Percentiles rank a stretch among this genome's conserved stretches.
Evolutionary conservation across 306 rosid species (phyloP).

Genomic region (Rosa rugosa): DNA sequence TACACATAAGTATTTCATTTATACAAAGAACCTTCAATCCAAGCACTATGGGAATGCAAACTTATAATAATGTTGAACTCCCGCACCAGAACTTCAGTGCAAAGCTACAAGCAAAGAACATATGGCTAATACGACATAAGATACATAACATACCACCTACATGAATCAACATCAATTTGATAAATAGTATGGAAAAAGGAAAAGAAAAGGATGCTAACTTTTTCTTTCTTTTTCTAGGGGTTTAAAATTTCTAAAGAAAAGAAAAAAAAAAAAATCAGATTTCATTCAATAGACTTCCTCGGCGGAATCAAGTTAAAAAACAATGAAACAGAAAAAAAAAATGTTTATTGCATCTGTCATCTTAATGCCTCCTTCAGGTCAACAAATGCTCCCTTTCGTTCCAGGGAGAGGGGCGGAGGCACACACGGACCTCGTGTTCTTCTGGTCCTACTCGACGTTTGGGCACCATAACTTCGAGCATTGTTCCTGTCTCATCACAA

Average conservation of each 20-base stretch:
- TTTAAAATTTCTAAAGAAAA: slow-evolving; percentile 10
- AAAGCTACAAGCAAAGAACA: slow-evolving; percentile 1
- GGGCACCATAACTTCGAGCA: slow-evolving; percentile 61
- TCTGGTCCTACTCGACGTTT: slow-evolving; percentile 53
- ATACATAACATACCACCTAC: slow-evolving; percentile 9
- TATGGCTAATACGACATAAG: not conserved
- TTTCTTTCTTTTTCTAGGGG: slow-evolving; percentile 9
- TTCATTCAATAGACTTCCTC: slow-evolving; percentile 24
- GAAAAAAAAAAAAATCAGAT: slow-evolving; percentile 21
- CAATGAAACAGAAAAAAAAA: slow-evolving; percentile 24
- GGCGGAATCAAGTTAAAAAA: slow-evolving; percentile 24
- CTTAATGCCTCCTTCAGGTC: slow-evolving; percentile 37
- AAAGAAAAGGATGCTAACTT: not conserved
- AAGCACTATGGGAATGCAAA: slow-evolving; percentile 14
- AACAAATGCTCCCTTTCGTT: slow-evolving; percentile 53
- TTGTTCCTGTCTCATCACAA: slow-evolving; percentile 58
- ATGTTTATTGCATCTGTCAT: slow-evolving; percentile 22
- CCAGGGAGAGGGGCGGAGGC: slow-evolving; percentile 56
- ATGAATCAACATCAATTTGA: slow-evolving; percentile 18
- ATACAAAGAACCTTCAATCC: slow-evolving; percentile 19
- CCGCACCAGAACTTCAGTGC: not conserved
- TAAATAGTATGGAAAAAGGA: not conserved
- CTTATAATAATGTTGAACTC: slow-evolving; percentile 12
- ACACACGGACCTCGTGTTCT: slow-evolving; percentile 64
- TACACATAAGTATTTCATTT: not conserved